These are phyloP conservation scores for Funneliformis mosseae DNA, from an alignment of 192 early-diverging fungal genomes.

Conservation along the genomic window DNA sequence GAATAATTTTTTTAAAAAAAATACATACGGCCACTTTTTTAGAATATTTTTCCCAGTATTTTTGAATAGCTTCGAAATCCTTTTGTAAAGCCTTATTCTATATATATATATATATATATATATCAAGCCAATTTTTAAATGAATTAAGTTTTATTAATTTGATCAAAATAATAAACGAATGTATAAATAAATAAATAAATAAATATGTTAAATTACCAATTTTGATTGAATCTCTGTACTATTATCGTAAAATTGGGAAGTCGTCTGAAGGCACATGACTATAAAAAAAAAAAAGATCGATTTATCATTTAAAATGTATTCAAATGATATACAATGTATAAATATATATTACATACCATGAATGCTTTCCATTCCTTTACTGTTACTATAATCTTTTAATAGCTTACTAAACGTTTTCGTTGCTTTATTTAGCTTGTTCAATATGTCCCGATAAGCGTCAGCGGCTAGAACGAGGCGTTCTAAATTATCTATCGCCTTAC, in stretches of 20 bases:
- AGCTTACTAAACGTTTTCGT: conserved; percentile 42
- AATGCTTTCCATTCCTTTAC: conserved; percentile 46
- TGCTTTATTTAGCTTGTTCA: conserved; percentile 40
- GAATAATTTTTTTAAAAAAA: not conserved
- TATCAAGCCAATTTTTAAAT: not conserved
- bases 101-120: no score
- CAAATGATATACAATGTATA: not conserved
- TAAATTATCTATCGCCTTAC: conserved; percentile 39
- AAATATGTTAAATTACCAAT: conserved; percentile 36
- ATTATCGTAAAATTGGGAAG: conserved; percentile 51
- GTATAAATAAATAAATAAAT: not conserved
- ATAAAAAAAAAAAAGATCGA: not conserved
- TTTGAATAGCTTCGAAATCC: conserved; percentile 44
- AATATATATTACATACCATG: conserved; percentile 37
- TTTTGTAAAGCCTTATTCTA: conserved; percentile 47
- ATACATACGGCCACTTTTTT: conserved; percentile 41
- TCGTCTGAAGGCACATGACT: conserved; percentile 51
- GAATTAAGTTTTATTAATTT: not conserved
- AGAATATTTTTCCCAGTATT: conserved; percentile 46
- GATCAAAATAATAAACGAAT: not conserved
- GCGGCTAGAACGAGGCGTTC: conserved; percentile 45
- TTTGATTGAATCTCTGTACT: conserved; percentile 44
- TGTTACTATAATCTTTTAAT: conserved; percentile 47
- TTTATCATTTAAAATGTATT: not conserved
- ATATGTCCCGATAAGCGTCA: conserved; percentile 45